Percentiles rank a stretch among this genome's conserved stretches.
Conservation (phyloP, 257 asterid genomes). For the Lycium barbarum region DNA sequence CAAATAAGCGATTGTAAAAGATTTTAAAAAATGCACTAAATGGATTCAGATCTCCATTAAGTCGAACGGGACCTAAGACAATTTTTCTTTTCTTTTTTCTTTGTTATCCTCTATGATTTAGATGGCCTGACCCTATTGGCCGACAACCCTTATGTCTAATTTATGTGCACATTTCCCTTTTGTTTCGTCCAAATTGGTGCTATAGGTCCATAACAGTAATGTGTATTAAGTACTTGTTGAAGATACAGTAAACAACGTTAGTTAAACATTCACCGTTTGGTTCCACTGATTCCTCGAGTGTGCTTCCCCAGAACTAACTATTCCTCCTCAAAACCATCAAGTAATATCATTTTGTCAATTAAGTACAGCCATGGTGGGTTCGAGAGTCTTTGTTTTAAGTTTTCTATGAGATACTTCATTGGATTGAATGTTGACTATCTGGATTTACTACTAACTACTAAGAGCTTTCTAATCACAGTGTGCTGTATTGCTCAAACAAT, state of each 20-base stretch:
- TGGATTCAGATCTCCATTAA: not conserved
- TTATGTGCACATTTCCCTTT: not conserved
- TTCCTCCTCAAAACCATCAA: not conserved
- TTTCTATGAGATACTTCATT: conserved; percentile 23
- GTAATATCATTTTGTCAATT: not conserved
- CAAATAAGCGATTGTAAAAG: conserved; percentile 8
- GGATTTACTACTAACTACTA: not conserved
- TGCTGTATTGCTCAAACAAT: conserved; percentile 5
- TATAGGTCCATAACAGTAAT: not conserved
- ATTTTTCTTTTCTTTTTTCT: not conserved
- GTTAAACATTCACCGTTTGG: not conserved
- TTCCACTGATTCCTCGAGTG: conserved; percentile 10
- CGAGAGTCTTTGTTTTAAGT: not conserved
- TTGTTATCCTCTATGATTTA: not conserved
- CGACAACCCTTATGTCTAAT: not conserved
- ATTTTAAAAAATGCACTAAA: not conserved
- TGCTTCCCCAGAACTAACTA: conserved; percentile 13
- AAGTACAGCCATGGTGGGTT: not conserved
- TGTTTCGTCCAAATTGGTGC: conserved; percentile 13
- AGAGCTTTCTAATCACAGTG: not conserved
- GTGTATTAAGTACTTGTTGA: not conserved
- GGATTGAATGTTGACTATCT: conserved; percentile 14
- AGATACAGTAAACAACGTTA: not conserved
- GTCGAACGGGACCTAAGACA: not conserved
- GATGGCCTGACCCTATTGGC: not conserved